Percentiles rank a stretch among this genome's conserved stretches.
Conservation (phyloP, 2,329 filamentous ascomycete species). For the Leptographium procerum region DNA sequence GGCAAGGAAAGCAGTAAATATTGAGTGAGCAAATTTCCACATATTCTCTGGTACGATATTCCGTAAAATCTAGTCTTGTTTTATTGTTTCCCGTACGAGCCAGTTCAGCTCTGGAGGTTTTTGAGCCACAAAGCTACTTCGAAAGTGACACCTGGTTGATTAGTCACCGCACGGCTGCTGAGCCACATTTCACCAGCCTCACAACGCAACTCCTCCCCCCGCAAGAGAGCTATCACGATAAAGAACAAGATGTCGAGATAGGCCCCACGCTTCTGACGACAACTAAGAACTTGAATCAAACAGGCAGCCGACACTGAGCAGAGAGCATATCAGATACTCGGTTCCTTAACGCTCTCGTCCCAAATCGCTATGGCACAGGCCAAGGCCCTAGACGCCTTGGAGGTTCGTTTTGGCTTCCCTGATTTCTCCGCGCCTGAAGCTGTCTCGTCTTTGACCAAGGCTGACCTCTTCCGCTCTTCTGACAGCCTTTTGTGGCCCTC, state of each 20-base stretch:
- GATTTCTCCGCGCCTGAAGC: background rate
- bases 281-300: background rate
- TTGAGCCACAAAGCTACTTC: background rate
- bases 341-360: background rate
- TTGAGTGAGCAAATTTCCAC: background rate
- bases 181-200: background rate
- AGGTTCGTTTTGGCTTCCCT: conserved; percentile 31
- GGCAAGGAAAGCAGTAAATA: background rate
- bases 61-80: background rate
- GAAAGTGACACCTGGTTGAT: background rate
- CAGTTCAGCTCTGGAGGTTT: background rate
- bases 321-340: background rate
- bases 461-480: background rate
- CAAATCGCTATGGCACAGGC: conserved; percentile 56
- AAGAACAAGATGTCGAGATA: background rate
- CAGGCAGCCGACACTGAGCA: background rate
- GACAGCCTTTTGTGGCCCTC: conserved; percentile 81
- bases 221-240: background rate
- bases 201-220: background rate
- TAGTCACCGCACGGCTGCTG: background rate
- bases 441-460: background rate
- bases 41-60: background rate
- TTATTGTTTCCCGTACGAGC: background rate
- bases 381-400: conserved; percentile 52
- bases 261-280: background rate